Evolutionary conservation across 1,284 basidiomycete genomes (phyloP).

Genomic region (Naganishia cerealis): DNA sequence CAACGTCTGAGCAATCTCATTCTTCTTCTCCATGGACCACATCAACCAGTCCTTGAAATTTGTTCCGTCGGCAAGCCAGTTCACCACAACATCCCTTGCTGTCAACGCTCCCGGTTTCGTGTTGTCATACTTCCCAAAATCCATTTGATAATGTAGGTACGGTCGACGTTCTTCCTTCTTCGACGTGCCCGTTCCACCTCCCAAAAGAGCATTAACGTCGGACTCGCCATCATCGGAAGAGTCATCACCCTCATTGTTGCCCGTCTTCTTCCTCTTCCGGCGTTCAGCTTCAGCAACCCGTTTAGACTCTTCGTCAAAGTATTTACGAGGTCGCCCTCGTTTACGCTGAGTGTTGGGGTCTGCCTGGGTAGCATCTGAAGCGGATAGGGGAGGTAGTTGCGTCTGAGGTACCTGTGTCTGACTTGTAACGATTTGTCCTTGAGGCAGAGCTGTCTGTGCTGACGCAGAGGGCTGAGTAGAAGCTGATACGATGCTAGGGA

Average conservation of each 20-base stretch:
- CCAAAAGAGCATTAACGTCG: neutral
- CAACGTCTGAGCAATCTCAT: constrained; percentile 17
- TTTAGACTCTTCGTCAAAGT: constrained; percentile 24
- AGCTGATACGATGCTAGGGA: neutral
- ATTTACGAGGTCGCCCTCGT: constrained; percentile 19
- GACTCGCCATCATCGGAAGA: constrained; percentile 2
- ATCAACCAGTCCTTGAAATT: constrained; percentile 21
- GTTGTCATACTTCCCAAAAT: constrained; percentile 15
- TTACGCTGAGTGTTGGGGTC: constrained; percentile 2
- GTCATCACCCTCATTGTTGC: neutral
- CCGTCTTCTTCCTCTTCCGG: neutral
- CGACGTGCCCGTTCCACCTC: neutral
- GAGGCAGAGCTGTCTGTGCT: neutral
- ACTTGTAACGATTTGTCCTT: neutral
- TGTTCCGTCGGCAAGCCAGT: constrained; percentile 15
- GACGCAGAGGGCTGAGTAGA: neutral
- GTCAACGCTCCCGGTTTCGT: constrained; percentile 23
- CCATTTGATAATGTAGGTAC: constrained; percentile 27
- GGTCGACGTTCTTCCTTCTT: constrained; percentile 24
- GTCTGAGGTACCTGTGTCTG: neutral
- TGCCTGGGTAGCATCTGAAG: neutral
- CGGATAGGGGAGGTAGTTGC: neutral
- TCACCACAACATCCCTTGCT: constrained; percentile 20
- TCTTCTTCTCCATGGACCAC: constrained; percentile 22
- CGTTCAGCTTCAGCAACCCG: constrained; percentile 8